Percentiles rank a stretch among this genome's conserved stretches.
Evolutionary conservation across 1,139 yeast genomes (phyloP).

Genomic region (Geotrichum citri-aurantii): DNA sequence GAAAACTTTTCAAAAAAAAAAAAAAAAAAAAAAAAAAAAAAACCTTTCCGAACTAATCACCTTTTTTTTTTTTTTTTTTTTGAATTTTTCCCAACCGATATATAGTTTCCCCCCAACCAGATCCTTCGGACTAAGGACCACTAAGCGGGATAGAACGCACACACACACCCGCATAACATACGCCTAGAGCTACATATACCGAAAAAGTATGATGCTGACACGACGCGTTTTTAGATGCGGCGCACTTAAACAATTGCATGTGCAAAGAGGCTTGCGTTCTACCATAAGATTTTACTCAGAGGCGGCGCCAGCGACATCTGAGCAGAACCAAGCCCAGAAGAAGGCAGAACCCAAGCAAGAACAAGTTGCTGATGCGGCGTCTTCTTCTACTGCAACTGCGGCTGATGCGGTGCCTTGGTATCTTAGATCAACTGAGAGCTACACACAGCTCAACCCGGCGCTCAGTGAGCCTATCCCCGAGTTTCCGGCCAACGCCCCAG

Average conservation of each 20-base stretch:
- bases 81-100: not conserved
- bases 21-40: too few species aligned
- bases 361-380: not conserved
- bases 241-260: not conserved
- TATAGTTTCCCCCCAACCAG: not conserved
- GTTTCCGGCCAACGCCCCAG: conserved; percentile 56
- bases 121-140: not conserved
- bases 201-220: not conserved
- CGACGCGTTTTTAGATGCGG: not conserved
- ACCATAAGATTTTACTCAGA: not conserved
- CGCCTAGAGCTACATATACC: too few species aligned
- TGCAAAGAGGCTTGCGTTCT: not conserved
- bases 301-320: not conserved
- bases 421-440: conserved; percentile 24
- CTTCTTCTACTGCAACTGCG: not conserved
- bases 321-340: not conserved
- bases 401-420: conserved; percentile 28
- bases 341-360: not conserved
- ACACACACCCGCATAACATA: not conserved
- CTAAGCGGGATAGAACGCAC: not conserved
- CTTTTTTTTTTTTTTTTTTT: too few species aligned
- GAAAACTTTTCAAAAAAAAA: not conserved
- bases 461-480: conserved; percentile 27
- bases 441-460: conserved; percentile 20
- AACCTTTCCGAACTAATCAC: not conserved